Base-by-base conservation (phyloP, 2,329 filamentous ascomycete genomes). In the Emmonsiellopsis sp. region DNA sequence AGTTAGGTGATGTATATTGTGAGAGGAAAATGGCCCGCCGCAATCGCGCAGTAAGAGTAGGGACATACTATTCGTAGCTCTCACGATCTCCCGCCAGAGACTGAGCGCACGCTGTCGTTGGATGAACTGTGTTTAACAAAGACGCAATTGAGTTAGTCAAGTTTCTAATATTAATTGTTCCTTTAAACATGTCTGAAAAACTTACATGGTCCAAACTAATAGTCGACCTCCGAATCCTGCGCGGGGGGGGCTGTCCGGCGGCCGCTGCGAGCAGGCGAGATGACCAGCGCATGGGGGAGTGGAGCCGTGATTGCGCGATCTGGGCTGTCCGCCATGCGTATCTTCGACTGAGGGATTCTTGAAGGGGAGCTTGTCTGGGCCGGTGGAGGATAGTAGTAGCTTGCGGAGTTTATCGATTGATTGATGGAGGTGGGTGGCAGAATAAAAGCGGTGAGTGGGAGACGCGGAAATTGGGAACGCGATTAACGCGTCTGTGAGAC, bases 51-150 rank as follows among this genome's bases (percentile, higher is more conserved):
- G 2, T 10, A 7, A 26, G 50, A 30, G 7, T 16, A 31, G 46
- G 30, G 8, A 58, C 63, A 56, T 61, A 69, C 70, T 71, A 54
- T 72, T 65, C 47, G 73, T 58, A 40, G 69, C 65, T 47, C 73
- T 62, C 9, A 72, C 59, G 35, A 75, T 72, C 34, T 72, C 68
- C 13, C 72, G 67, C 67, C 70, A 75, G 7, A 75, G 59, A n/a
- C 63, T 54, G n/a, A 75, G 56, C 0, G 70, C 70, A 7, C 72
- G 67, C 50, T 73, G 70, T 51, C 70, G 66, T 57, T 73, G 70
- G 37, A 75, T 67, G 43, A 75, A 75, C 70, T 72, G 34, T 20
- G 37, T 20, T 15, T 35, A 16, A 35, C 13, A 15, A 32, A 7
- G 40, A 35, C 1, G 16, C 15, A 8, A 7, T 38, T 32, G 26